Evolutionary conservation across 2,329 filamentous ascomycete genomes (phyloP), one percentile per base, ranked within the genome.

Genomic region (Fusarium sp.): DNA sequence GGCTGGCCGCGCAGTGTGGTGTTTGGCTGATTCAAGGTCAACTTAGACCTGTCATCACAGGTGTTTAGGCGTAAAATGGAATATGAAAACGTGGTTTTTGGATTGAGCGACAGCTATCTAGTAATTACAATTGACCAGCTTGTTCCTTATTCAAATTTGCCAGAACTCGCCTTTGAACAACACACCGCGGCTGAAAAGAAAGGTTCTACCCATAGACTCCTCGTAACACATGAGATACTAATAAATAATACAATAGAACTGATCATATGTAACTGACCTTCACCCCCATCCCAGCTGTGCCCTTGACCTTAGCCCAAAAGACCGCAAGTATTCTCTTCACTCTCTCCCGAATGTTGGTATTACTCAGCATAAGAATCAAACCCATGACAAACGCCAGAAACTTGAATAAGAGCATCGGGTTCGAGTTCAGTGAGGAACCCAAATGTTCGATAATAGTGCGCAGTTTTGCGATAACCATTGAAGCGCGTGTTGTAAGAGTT

Each of bases 221-320:
- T 70, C 72, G 71, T 77, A 56, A 79, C 77, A 71, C 74, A 71
- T 74, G 74, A 59, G 56, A 70, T 70, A 63, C 62, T 73, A 55
- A 65, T 71, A 61, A 68, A 73, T 72, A 59, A 67, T 71, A 77
- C 70, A 76, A 62, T 74, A 70, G 63, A 68, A 60, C 29, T 55
- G 44, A 61, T 77, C 83, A 98, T 67, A 99, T 97, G 83, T 98
- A 98, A 80, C 93, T 97, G 78, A 98, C 95, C 84, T 98, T 98
- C 71, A 97, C 93, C 4, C 95, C 96, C 95, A 98, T 98, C 4
- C 95, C 95, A 8, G 95, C 91, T 1, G 96, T 98, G 49, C 90
- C 88, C 79, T 89, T 90, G 44, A 97, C 84, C 83, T 97, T 98
- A 60, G 89, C 88, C 94, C 94, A 97, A 14, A 90, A 90, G 33